Evolutionary conservation across 805 yeast species (phyloP).

Genomic region (Maudiozyma pseudohumilis): DNA sequence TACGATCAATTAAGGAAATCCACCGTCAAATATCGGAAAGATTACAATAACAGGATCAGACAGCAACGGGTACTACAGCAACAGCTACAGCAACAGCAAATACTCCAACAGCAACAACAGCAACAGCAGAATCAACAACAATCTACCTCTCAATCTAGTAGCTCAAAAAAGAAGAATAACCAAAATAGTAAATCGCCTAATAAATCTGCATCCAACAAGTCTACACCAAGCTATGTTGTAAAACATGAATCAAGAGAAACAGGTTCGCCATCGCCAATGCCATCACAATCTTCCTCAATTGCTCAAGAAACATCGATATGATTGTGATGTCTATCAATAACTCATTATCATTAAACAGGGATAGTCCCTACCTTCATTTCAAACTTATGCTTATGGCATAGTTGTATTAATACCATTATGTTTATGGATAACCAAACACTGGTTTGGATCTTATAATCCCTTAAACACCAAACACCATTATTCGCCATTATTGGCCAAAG

Average conservation of each 20-base stretch:
- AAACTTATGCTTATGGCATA: not conserved
- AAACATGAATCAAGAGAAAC: constrained; percentile 5
- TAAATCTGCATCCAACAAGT: constrained; percentile 1
- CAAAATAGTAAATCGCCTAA: not conserved
- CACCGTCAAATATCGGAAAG: constrained; percentile 56
- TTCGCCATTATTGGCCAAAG: too few relatives aligned
- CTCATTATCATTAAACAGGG: too few relatives aligned
- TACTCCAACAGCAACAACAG: constrained; percentile 8
- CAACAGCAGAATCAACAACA: constrained; percentile 22
- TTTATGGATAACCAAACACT: not conserved
- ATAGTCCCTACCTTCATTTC: not conserved
- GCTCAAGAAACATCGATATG: constrained; percentile 9
- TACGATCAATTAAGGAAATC: constrained; percentile 73
- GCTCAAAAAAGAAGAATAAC: not conserved
- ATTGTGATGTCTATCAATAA: too few relatives aligned
- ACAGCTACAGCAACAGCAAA: constrained; percentile 14
- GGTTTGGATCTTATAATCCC: too few relatives aligned
- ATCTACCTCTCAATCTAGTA: not conserved
- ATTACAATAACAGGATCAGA: constrained; percentile 31
- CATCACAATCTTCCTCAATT: constrained; percentile 5
- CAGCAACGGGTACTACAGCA: constrained; percentile 24
- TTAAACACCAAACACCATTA: too few relatives aligned
- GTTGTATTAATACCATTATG: not conserved
- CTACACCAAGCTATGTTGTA: not conserved
- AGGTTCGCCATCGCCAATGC: constrained; percentile 1